Evolutionary conservation across 1,139 yeast species (phyloP).

Genomic region (Saccharomyces hybrid): DNA sequence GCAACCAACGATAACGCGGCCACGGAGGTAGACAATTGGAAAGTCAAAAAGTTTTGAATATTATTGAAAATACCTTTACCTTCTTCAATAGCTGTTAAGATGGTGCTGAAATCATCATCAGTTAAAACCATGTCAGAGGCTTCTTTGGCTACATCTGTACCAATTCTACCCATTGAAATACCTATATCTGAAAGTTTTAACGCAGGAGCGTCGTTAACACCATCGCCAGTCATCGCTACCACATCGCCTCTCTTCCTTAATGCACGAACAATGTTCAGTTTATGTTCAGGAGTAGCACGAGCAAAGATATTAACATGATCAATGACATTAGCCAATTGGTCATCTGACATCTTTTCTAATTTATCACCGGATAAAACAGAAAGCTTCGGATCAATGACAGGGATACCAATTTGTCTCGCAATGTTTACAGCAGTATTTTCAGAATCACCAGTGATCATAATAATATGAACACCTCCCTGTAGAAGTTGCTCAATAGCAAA

Average conservation of each 20-base stretch:
- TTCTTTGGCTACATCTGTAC: constrained; percentile 97
- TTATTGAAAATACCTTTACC: constrained; percentile 94
- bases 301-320: constrained; percentile 86
- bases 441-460: constrained; percentile 96
- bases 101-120: constrained; percentile 92
- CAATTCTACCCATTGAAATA: constrained; percentile 92
- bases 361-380: constrained; percentile 79
- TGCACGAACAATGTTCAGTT: constrained; percentile 84
- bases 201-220: constrained; percentile 98
- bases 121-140: constrained; percentile 97
- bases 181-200: constrained; percentile 94
- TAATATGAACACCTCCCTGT: constrained; percentile 90
- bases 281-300: constrained; percentile 94
- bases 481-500: constrained; percentile 63
- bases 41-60: constrained; percentile 87
- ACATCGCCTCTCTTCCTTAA: constrained; percentile 88
- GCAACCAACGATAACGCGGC: constrained; percentile 91
- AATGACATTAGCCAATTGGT: constrained; percentile 63
- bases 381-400: constrained; percentile 50
- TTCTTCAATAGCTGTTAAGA: constrained; percentile 85
- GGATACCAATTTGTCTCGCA: constrained; percentile 89
- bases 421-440: constrained; percentile 85
- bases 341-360: constrained; percentile 62
- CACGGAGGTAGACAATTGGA: constrained; percentile 89
- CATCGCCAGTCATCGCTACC: constrained; percentile 99